Evolutionary conservation across 176 grass and related monocot genomes (phyloP).

Genomic region (Eragrostis nindensis): DNA sequence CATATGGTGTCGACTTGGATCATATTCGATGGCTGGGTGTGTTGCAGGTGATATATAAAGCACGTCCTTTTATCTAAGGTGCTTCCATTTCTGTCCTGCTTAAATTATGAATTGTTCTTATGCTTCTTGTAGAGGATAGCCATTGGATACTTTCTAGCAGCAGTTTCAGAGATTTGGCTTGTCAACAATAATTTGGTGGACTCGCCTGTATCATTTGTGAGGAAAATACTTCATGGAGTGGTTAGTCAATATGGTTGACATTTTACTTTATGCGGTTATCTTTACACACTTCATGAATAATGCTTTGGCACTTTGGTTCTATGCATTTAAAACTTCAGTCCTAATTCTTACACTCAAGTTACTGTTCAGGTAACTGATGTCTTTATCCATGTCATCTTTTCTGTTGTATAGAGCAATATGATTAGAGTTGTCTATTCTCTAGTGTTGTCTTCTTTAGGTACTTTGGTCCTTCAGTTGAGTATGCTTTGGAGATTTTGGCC

Average conservation of each 20-base stretch:
- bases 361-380: background rate
- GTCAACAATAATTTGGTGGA: conserved; percentile 67
- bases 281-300: background rate
- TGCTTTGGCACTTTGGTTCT: conserved; percentile 11
- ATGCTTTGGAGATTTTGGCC: background rate
- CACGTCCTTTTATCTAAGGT: conserved; percentile 28
- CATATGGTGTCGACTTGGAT: conserved; percentile 84
- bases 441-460: background rate
- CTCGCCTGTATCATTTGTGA: conserved; percentile 70
- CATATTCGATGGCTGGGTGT: conserved; percentile 83
- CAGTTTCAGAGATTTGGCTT: conserved; percentile 91
- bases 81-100: conserved; percentile 23
- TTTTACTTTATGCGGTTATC: background rate
- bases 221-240: conserved; percentile 87
- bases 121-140: conserved; percentile 84
- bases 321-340: conserved; percentile 5
- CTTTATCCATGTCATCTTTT: background rate
- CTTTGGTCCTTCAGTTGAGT: conserved; percentile 2
- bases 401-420: background rate
- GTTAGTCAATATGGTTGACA: conserved; percentile 59
- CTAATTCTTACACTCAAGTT: background rate
- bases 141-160: conserved; percentile 87
- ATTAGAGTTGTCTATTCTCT: background rate
- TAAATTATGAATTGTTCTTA: conserved; percentile 33
- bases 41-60: conserved; percentile 64